Evolutionary conservation across 306 rosid species (phyloP), one percentile per base, ranked within the genome.

Genomic region (Herpetospermum pedunculosum): DNA sequence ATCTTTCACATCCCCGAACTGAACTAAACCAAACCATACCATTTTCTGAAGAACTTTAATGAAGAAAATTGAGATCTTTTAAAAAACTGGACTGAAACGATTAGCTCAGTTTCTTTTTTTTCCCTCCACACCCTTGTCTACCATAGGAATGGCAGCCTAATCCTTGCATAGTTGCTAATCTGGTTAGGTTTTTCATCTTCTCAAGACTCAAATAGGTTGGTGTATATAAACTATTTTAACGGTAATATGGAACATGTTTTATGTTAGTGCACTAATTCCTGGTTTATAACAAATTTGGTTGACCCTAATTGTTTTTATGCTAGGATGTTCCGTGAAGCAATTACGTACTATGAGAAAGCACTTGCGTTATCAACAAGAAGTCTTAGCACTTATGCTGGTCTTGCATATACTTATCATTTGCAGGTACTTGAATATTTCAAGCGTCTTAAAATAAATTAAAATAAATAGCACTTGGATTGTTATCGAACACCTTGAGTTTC

Each of bases 321-420:
- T 85, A 94, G 99, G 88, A 79, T 84, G 87, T 89, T 88, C 76
- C 62, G 55, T 37, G 90, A 91, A 87, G 97, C 99, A 75, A 87
- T 94, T 82, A 75, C 84, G 35, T 85, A 82, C 81, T 94, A 91
- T 32, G 99, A 89, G 79, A 91, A 91, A 87, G 99, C 99, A 74
- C 96, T 94, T 76, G 84, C 91, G 58, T 82, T 94, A 57, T 88
- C 97, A 73, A 83, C 97, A 26, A 87, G 82, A 84, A 89, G 96
- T 77, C 84, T 88, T 85, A 91, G 97, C 83, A 89, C 95, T 75
- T 94, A 94, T 84, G 92, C 96, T 11, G 99, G 97, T 78, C 96
- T 94, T 79, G 99, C 99, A 48, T 94, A 94, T 83, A 85, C 97
- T 54, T 88, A 85, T 76, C 99, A 94, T 78, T 87, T 94, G 79